phyloP scores from a whole-genome alignment of 169 alveolate species.

The Ichthyophthirius multifiliis region DNA sequence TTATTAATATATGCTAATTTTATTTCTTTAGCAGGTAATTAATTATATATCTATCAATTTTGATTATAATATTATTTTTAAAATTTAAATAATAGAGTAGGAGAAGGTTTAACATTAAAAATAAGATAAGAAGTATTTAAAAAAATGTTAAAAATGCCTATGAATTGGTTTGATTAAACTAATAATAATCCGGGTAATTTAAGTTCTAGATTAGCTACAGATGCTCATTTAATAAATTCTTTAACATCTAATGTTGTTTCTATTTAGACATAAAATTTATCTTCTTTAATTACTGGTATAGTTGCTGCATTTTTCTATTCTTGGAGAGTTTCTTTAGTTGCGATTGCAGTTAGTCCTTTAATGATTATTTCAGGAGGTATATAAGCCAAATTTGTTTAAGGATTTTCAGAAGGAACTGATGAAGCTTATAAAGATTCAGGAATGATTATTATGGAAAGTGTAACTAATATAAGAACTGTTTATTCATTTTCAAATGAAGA shows the following conservation, averaged over 20 bases:
- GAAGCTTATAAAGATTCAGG: slow-evolving; percentile 61
- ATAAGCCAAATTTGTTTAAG: slow-evolving; percentile 27
- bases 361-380: slow-evolving; percentile 25
- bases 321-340: slow-evolving; percentile 57
- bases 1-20: slow-evolving; percentile 1
- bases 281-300: slow-evolving; percentile 53
- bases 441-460: slow-evolving; percentile 69
- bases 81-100: no score
- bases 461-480: slow-evolving; percentile 73
- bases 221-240: slow-evolving; percentile 26
- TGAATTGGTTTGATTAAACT: slow-evolving; percentile 18
- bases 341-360: slow-evolving; percentile 57
- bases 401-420: slow-evolving; percentile 41
- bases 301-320: slow-evolving; percentile 39
- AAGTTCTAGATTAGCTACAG: slow-evolving; percentile 25
- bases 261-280: slow-evolving; percentile 27
- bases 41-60: no score
- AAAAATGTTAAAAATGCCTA: slow-evolving; percentile 34
- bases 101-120: slow-evolving; percentile 26
- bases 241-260: slow-evolving; percentile 31
- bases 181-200: slow-evolving; percentile 40
- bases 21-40: slow-evolving; percentile 6
- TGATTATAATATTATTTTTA: no score
- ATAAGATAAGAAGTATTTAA: slow-evolving; percentile 20
- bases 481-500: slow-evolving; percentile 65